Conservation (phyloP, 2,329 filamentous ascomycete species). For the Aureobasidium mangrovei region DNA sequence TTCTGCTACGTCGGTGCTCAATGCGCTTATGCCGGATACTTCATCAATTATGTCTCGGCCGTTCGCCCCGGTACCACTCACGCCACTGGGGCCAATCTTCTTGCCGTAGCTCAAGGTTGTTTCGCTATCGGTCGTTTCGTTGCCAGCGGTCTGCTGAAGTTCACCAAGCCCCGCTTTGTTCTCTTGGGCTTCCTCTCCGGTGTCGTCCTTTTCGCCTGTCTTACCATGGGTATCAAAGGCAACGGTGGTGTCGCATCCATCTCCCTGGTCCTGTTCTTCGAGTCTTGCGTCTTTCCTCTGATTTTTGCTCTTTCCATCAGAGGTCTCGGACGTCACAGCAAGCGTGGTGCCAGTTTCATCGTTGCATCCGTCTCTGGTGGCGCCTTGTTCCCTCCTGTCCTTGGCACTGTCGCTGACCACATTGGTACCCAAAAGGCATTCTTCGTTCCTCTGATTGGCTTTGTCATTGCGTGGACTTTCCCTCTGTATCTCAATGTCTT, state of each 20-base stretch:
- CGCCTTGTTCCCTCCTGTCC: slow-evolving; percentile 63
- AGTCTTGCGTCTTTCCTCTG: slow-evolving; percentile 74
- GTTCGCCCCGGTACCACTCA: slow-evolving; percentile 48
- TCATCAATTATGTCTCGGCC: slow-evolving; percentile 50
- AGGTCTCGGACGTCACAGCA: slow-evolving; percentile 66
- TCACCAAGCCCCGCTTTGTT: slow-evolving; percentile 57
- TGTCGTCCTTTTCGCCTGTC: slow-evolving; percentile 28
- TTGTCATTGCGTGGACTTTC: slow-evolving; percentile 40
- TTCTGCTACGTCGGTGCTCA: slow-evolving; percentile 78
- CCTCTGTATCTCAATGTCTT: slow-evolving; percentile 49
- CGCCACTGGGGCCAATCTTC: slow-evolving; percentile 54
- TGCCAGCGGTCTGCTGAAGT: slow-evolving; percentile 58
- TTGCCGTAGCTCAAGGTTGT: slow-evolving; percentile 63
- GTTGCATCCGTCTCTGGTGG: slow-evolving; percentile 64
- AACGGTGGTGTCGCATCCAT: slow-evolving; percentile 15
- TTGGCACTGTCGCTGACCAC: slow-evolving; percentile 58
- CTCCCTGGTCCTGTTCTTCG: slow-evolving; percentile 69
- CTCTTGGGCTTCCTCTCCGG: slow-evolving; percentile 58
- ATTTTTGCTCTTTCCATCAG: slow-evolving; percentile 72
- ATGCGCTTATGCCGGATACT: slow-evolving; percentile 41
- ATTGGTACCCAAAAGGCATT: slow-evolving; percentile 55
- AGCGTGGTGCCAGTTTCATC: slow-evolving; percentile 66
- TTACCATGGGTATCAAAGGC: slow-evolving; percentile 7
- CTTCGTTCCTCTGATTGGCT: slow-evolving; percentile 53
- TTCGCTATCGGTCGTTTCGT: slow-evolving; percentile 59